Base-by-base conservation (phyloP, 129 eudicot genomes). In the Apium graveolens region DNA sequence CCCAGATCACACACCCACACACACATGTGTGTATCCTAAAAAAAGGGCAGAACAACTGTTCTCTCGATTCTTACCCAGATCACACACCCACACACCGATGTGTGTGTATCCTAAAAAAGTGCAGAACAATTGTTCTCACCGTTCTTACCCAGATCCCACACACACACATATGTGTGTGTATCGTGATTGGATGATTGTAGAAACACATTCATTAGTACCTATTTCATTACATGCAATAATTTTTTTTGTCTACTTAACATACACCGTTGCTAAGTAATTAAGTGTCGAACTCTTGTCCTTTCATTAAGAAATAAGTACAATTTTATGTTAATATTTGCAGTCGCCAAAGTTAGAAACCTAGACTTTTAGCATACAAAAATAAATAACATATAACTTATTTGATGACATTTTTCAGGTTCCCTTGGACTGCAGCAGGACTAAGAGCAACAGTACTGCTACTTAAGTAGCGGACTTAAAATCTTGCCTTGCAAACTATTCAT, bases 351-450 rank as follows among this genome's bases (percentile, higher is more conserved):
- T 24, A 24, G 29, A 55, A 21, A 55, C 65, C 9, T 55, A 20
- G n/a, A 55, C 65, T 13, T 55, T 16, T 21, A 55, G 31, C 29
- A 1, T 55, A 24, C 27, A 55, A 24, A 21, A 55, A 21, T 1
- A 20, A 21, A 21, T 53, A 5, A 53, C 8, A 53, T 20, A 20
- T 53, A 10, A 60, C 34, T 60, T 16, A 48, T 55, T 63, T 57
- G 18, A 43, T 76, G 34, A 27, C 42, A 1, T n/a, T 74, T 82
- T 75, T 79, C 87, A 91, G 97, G 86, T 85, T 79, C 82, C 88
- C 81, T 84, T 92, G 87, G 97, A 85, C 87, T 95, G 96, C 96
- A 90, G 97, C 98, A 87, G 93, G 98, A 91, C 91, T 89, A 91
- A 91, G 96, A 89, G 88, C 87, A 86, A 85, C 85, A 76, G 87